Evolutionary conservation across 192 early-diverging fungal species (phyloP).

Genomic region (Entomortierella chlamydospora): DNA sequence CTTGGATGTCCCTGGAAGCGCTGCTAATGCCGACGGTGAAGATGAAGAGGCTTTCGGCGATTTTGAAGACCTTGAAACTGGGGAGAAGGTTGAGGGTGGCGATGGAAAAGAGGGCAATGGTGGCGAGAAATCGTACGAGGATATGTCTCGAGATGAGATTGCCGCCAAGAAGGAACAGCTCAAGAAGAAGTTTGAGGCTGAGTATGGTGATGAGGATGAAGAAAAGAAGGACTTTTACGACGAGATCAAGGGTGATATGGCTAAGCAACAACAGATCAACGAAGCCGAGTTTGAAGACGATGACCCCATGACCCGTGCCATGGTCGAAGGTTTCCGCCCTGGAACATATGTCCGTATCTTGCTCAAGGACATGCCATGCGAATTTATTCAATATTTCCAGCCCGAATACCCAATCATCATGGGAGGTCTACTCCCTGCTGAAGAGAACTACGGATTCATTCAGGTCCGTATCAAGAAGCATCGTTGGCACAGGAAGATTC

Average conservation of each 20-base stretch:
- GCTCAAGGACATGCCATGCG: conserved; percentile 90
- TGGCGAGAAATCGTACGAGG: conserved; percentile 63
- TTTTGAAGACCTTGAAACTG: conserved; percentile 82
- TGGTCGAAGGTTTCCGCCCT: conserved; percentile 93
- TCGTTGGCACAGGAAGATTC: conserved; percentile 94
- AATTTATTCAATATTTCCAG: conserved; percentile 95
- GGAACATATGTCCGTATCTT: conserved; percentile 95
- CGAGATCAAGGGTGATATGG: conserved; percentile 88
- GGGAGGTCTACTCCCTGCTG: conserved; percentile 88
- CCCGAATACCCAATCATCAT: conserved; percentile 91
- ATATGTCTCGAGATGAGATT: conserved; percentile 74
- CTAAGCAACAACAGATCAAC: conserved; percentile 85
- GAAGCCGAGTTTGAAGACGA: conserved; percentile 90
- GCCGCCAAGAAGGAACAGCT: conserved; percentile 88
- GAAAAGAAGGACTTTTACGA: conserved; percentile 88
- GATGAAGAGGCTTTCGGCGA: conserved; percentile 78
- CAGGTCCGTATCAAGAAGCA: conserved; percentile 98
- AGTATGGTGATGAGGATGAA: conserved; percentile 84
- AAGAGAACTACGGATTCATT: conserved; percentile 95
- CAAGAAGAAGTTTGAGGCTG: conserved; percentile 93
- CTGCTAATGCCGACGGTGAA: conserved; percentile 59
- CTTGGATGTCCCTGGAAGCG: conserved; percentile 53
- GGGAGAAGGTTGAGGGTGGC: conserved; percentile 61
- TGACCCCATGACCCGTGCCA: conserved; percentile 73
- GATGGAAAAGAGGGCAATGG: conserved; percentile 14